Evolutionary conservation across 2,329 filamentous ascomycete genomes (phyloP), one percentile per base, ranked within the genome.

Genomic region (Lecanicillium sp.): DNA sequence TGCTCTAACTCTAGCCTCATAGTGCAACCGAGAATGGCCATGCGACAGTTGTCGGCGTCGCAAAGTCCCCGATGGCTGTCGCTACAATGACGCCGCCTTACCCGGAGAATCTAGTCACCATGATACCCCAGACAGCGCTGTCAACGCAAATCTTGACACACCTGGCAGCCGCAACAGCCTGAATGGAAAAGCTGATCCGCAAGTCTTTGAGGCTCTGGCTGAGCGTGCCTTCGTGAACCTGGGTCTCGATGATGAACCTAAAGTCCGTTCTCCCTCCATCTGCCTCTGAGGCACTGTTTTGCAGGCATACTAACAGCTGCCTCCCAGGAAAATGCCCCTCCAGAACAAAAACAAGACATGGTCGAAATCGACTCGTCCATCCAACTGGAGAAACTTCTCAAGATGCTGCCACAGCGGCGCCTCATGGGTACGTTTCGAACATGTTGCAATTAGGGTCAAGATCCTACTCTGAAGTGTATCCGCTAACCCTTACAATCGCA

Each of bases 21-120:
- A 59, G 55, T 59, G 56, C 44, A 55, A 55, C 40, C 53, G 55
- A 3, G 49, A 55, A 44, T 59, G 54, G 53, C 56, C 56, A 10
- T 59, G 56, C 45, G 49, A 56, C 41, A 52, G 55, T 30, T 59
- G 56, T 33, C 48, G 53, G 29, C 50, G 51, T 13, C 54, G 56
- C 36, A 55, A 55, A 42, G 50, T 57, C 9, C 49, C 52, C 17
- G 48, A 53, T 17, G 46, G 51, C 34, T 58, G 55, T 36, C 48
- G 45, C 22, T 59, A 56, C 37, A 49, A 42, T 39, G 44, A 47
- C 28, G 36, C 44, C 9, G 42, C 22, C 1, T 7, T 34, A n/a
- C 17, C 40, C n/a, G 20, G 37, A 4, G 44, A 48, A 17, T 30
- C 39, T 25, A 36, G 43, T 17, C 17, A 39, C 22, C 18, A 34